Percentiles rank a stretch among this genome's conserved stretches.
Evolutionary conservation across 148 eudicot genomes (phyloP).

Genomic region (Fagopyrum esculentum): DNA sequence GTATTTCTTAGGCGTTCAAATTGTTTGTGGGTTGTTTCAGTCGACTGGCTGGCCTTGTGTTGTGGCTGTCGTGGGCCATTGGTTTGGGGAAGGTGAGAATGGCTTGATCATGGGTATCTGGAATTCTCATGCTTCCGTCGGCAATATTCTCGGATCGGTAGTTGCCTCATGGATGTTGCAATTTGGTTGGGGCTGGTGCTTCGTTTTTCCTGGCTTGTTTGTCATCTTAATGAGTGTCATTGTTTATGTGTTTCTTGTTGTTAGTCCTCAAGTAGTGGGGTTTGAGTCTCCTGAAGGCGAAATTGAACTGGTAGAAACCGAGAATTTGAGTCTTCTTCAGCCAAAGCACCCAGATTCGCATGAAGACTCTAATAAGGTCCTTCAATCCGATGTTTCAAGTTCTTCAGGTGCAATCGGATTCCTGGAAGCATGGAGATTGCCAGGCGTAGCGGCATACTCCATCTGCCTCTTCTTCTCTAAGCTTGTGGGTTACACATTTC

Average conservation of each 20-base stretch:
- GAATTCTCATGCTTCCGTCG: conserved; percentile 87
- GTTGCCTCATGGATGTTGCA: conserved; percentile 69
- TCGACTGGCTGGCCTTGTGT: conserved; percentile 99
- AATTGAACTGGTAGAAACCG: conserved; percentile 51
- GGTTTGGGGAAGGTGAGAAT: conserved; percentile 78
- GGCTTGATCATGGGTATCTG: conserved; percentile 94
- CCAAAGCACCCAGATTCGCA: conserved; percentile 21
- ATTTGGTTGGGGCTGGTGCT: conserved; percentile 98
- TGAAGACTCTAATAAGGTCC: conserved; percentile 8
- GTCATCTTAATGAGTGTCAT: conserved; percentile 40
- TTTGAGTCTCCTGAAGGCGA: conserved; percentile 34
- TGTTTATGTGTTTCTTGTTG: conserved; percentile 64
- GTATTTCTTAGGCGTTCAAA: conserved; percentile 52
- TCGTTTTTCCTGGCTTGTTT: conserved; percentile 68
- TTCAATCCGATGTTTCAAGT: not conserved
- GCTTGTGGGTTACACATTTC: conserved; percentile 96
- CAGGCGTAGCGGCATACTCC: conserved; percentile 78
- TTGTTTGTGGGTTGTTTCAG: conserved; percentile 75
- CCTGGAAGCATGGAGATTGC: conserved; percentile 83
- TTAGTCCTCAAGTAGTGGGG: conserved; percentile 56
- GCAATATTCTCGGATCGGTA: conserved; percentile 79
- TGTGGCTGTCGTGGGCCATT: conserved; percentile 77
- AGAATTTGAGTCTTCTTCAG: conserved; percentile 27
- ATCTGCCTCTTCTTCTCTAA: conserved; percentile 88
- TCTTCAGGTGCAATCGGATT: conserved; percentile 68